Evolutionary conservation across 441 rosid genomes (phyloP), one percentile per base, ranked within the genome.

Genomic region (Syzygium syzygioides): DNA sequence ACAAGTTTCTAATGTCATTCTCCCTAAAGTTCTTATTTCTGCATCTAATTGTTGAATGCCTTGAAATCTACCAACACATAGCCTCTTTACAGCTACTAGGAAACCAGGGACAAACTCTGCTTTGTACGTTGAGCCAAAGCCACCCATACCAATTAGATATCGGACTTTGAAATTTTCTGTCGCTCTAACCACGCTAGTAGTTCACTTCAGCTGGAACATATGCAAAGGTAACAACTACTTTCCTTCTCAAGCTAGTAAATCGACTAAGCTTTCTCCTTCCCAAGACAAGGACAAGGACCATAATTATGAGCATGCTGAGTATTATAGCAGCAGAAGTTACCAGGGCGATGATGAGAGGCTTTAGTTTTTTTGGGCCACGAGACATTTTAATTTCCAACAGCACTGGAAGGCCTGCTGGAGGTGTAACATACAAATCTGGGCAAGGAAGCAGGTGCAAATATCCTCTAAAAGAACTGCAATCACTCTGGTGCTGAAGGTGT

Each of bases 21-120:
- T 89, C 55, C 95, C 97, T 56, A 95, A 86, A 14, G 97, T 94
- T 91, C 91, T 92, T 86, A 95, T 95, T 91, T 94, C 97, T 25
- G 97, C 97, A 90, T 95, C 95, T 86, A 95, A 95, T 90, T 95
- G 97, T 89, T 94, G 93, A 79, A 91, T 64, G 34, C 97, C 96
- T 87, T 95, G 95, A 90, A 95, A 93, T 86, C 94, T 91, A 62
- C 96, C 96, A 8, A 94, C 91, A 41, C 93, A 93, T 62, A 95
- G 96, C 93, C 92, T 94, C 93, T 95, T 95, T 41, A 95, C 95
- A 50, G 97, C 97, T 30, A 94, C 94, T 64, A 92, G 90, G 91
- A 91, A 92, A 85, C 95, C 97, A 5, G 95, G 94, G 41, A 89
- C 80, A 87, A 95, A 41, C 91, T 94, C 97, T 19, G 97, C 96